Conservation (phyloP, 2,329 filamentous ascomycete genomes). For the Claviceps capensis region DNA sequence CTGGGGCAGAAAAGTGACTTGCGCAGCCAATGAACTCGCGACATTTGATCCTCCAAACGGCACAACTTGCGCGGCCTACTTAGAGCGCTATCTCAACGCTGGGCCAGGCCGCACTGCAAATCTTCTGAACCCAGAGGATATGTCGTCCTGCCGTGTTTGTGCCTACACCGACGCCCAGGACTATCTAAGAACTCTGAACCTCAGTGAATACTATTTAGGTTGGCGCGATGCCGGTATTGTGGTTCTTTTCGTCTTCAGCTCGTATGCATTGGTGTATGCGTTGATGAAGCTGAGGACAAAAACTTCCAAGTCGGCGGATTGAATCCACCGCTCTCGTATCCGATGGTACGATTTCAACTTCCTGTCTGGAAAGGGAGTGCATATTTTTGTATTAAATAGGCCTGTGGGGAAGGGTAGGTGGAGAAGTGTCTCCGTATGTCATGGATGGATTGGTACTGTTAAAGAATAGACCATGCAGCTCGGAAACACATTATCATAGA, state of each 20-base stretch:
- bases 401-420: too few relatives aligned
- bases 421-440: too few relatives aligned
- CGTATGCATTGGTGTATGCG: slow-evolving; percentile 33
- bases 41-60: slow-evolving; percentile 34
- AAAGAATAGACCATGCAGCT: too few relatives aligned
- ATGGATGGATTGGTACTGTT: too few relatives aligned
- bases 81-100: slow-evolving; percentile 32
- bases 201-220: slow-evolving; percentile 46
- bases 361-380: neutral
- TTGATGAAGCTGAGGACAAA: slow-evolving; percentile 37
- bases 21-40: slow-evolving; percentile 34
- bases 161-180: slow-evolving; percentile 43
- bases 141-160: slow-evolving; percentile 43
- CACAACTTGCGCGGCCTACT: slow-evolving; percentile 44
- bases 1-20: slow-evolving; percentile 33
- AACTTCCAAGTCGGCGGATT: slow-evolving; percentile 32
- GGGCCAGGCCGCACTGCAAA: slow-evolving; percentile 30
- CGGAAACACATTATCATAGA: too few relatives aligned
- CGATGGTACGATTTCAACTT: neutral
- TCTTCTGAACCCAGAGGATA: slow-evolving; percentile 46
- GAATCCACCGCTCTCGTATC: neutral
- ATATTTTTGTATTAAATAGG: too few relatives aligned
- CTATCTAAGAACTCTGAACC: slow-evolving; percentile 45
- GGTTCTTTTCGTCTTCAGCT: slow-evolving; percentile 39
- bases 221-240: slow-evolving; percentile 53